Conservation (phyloP, 805 yeast species). For the Kodamaea kaohsiungensis region DNA sequence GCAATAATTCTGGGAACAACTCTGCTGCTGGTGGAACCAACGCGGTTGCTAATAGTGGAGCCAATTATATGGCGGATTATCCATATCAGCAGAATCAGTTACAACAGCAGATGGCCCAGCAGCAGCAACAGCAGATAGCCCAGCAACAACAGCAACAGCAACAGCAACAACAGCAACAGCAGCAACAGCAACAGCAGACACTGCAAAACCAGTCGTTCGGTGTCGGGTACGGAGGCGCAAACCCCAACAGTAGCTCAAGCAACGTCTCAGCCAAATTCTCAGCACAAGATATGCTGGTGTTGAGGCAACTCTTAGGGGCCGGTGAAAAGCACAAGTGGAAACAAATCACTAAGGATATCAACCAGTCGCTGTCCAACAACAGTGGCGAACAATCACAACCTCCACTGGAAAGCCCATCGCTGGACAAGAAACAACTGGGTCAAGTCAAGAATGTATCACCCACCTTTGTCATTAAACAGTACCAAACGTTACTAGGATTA, state of each 20-base stretch:
- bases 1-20: constrained; percentile 5
- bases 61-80: constrained; percentile 12
- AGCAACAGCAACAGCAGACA: constrained; percentile 13
- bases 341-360: constrained; percentile 46
- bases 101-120: constrained; percentile 15
- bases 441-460: constrained; percentile 47
- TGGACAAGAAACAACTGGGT: constrained; percentile 11
- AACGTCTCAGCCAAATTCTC: constrained; percentile 29
- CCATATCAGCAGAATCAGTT: constrained; percentile 16
- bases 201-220: constrained; percentile 10
- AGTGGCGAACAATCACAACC: constrained; percentile 1
- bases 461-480: constrained; percentile 55
- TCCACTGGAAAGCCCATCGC: not conserved
- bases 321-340: constrained; percentile 65
- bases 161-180: constrained; percentile 14
- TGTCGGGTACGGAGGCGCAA: constrained; percentile 6
- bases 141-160: constrained; percentile 11
- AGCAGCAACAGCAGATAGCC: constrained; percentile 7
- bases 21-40: not conserved
- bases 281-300: constrained; percentile 45
- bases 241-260: constrained; percentile 7
- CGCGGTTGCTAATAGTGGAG: constrained; percentile 8
- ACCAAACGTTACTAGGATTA: constrained; percentile 54
- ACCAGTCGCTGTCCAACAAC: constrained; percentile 13
- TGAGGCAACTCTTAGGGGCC: constrained; percentile 46